phyloP scores from a whole-genome alignment of 129 eudicot genomes.

The Flaveria robusta region DNA sequence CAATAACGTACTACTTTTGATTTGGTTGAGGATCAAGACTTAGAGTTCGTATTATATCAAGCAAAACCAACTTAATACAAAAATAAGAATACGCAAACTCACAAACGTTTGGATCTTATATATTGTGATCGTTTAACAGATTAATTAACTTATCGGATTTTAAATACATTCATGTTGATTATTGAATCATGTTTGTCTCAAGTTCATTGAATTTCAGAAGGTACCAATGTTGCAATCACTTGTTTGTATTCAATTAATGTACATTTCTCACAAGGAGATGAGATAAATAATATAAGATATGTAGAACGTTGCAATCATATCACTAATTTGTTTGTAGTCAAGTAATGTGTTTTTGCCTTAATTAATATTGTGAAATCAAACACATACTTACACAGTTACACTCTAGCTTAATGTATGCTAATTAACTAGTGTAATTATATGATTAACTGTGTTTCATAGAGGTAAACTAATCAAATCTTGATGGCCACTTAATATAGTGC shows the following conservation, averaged over 20 bases:
- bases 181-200: neutral
- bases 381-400: slow-evolving; percentile 8
- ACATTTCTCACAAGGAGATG: neutral
- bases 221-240: slow-evolving; percentile 20
- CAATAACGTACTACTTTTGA: neutral
- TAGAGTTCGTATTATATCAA: neutral
- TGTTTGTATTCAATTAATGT: slow-evolving; percentile 11
- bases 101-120: neutral
- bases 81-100: neutral
- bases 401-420: slow-evolving; percentile 19
- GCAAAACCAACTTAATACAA: neutral
- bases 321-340: neutral
- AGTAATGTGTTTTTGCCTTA: slow-evolving; percentile 13
- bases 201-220: too few relatives aligned
- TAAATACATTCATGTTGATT: neutral
- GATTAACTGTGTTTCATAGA: slow-evolving; percentile 21
- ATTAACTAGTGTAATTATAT: neutral
- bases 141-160: neutral
- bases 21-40: neutral
- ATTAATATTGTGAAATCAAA: slow-evolving; percentile 10
- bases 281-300: slow-evolving; percentile 5
- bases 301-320: neutral
- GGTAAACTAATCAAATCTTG: slow-evolving; percentile 29
- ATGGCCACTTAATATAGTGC: slow-evolving; percentile 40
- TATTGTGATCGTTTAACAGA: neutral